Base-by-base conservation (phyloP, 2,329 filamentous ascomycete genomes). In the Clarireedia sp. region DNA sequence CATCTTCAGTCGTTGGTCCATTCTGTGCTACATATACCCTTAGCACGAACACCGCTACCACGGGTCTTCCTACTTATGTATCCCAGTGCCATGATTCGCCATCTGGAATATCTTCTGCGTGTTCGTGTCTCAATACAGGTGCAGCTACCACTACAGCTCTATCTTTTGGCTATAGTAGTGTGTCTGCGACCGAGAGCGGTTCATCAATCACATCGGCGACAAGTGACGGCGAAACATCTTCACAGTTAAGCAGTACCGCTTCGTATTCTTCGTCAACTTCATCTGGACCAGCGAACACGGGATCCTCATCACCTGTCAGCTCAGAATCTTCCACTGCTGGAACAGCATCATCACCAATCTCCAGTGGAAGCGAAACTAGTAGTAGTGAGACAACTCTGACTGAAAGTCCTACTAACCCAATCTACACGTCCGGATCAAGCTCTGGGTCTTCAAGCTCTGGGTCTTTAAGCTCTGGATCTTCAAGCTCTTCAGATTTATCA, bases 11-110 rank as follows among this genome's bases (percentile, higher is more conserved):
- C 12, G 62, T 59, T 24, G 45, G 36, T 17, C 26, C 47, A 2
- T 66, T 66, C 49, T 66, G 63, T 59, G 60, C 62, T 41, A 62
- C 59, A 36, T 66, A 65, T 47, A 66, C 64, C 5, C 54, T 57
- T 3, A 57, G 55, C 7, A 16, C 51, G n/a, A 59, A 61, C 36
- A 57, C 61, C 37, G 56, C 54, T 17, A 59, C 60, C 5, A 60
- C 57, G 37, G 55, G 54, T 7, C 58, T 64, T n/a, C 62, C 63
- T n/a, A 17, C 17, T 16, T 66, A 59, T 56, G 58, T 64, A n/a
- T 62, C 62, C 2, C 55, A 62, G 7, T 65, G 63, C 38, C 38
- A 56, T 43, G 51, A 57, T 19, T 59, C 52, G 1, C 62, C 64
- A 26, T 59, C 58, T 6, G 54, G 49, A 24, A 55, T 66, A 3